Evolutionary conservation across 768 basidiomycete species (phyloP).

Genomic region (Kockovaella imperatae): DNA sequence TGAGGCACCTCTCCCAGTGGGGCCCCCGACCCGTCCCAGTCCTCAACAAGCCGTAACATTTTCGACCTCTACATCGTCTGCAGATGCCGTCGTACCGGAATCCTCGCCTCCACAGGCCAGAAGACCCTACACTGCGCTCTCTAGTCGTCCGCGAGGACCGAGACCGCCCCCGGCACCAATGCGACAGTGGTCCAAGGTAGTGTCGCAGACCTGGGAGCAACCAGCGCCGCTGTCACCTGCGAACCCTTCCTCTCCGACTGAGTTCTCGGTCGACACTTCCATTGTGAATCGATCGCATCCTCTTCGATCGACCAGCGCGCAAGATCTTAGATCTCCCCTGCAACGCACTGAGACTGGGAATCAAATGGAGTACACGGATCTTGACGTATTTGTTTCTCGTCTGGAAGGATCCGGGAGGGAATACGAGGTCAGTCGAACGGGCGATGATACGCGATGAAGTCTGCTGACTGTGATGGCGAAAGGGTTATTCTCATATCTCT

Average conservation of each 20-base stretch:
- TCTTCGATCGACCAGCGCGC: not conserved
- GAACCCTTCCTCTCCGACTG: not conserved
- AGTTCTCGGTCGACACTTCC: too few relatives aligned
- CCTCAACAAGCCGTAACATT: not conserved
- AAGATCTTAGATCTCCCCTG: not conserved
- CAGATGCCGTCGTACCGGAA: not conserved
- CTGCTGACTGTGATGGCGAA: slow-evolving; percentile 16
- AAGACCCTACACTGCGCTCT: not conserved
- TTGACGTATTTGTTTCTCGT: slow-evolving; percentile 57
- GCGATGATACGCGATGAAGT: not conserved
- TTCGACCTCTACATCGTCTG: not conserved
- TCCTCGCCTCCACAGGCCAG: slow-evolving; percentile 15
- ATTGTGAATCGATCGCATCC: too few relatives aligned
- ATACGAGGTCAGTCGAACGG: slow-evolving; percentile 57
- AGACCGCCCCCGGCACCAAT: slow-evolving; percentile 28
- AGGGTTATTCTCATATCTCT: slow-evolving; percentile 58
- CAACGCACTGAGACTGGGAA: slow-evolving; percentile 4
- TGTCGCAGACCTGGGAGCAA: not conserved
- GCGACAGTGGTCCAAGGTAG: slow-evolving; percentile 10
- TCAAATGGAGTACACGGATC: slow-evolving; percentile 51
- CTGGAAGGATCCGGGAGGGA: slow-evolving; percentile 54
- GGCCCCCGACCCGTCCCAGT: not conserved
- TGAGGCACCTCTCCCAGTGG: slow-evolving; percentile 1
- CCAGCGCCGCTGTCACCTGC: not conserved
- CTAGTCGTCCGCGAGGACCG: slow-evolving; percentile 18